Evolutionary conservation across 192 early-diverging fungal genomes (phyloP), one percentile per base, ranked within the genome.

Genomic region (Coemansia sp.): DNA sequence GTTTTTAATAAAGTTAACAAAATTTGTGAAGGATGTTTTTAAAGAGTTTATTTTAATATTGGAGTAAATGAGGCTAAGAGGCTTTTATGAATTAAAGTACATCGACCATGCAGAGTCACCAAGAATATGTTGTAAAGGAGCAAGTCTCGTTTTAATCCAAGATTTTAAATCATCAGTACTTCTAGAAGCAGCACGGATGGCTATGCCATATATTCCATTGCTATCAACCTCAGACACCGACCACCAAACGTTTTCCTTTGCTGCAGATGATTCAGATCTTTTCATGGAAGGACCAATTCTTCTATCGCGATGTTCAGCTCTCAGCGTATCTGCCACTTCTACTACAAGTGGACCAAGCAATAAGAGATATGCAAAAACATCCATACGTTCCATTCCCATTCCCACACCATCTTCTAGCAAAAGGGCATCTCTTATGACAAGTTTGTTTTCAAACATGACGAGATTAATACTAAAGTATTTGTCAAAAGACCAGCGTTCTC

Each of bases 401-500:
- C 9, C 23, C 27, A n/a, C 24, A 17, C 5, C 14, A 29, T 52
- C 30, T 4, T 67, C 33, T 32, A 83, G 51, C 3, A 83, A 27
- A 30, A 83, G 52, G 0, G 81, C 81, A 21, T 83, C 81, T 0
- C 80, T 59, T 6, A 82, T 20, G 19, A 68, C 29, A 2, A 82
- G 39, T 11, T 46, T 25, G 1, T 30, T 36, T 5, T 14, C 14
- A 29, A 59, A 39, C 6, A 25, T 54, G 3, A 66, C 66, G 2
- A 57, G 8, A 42, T 85, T 87, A 31, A 72, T 67, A 24, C 83
- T 87, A 55, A 72, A 68, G 74, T 88, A 89, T 39, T 76, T 68
- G 5, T 78, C 64, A 68, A 90, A 95, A 55, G 57, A 72, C 93
- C 93, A 95, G 9, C 63, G 64, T 60, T 95, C 94, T 25, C 93